Evolutionary conservation across 169 alveolate genomes (phyloP), one percentile per base, ranked within the genome.

Genomic region (Eimeria acervulina): DNA sequence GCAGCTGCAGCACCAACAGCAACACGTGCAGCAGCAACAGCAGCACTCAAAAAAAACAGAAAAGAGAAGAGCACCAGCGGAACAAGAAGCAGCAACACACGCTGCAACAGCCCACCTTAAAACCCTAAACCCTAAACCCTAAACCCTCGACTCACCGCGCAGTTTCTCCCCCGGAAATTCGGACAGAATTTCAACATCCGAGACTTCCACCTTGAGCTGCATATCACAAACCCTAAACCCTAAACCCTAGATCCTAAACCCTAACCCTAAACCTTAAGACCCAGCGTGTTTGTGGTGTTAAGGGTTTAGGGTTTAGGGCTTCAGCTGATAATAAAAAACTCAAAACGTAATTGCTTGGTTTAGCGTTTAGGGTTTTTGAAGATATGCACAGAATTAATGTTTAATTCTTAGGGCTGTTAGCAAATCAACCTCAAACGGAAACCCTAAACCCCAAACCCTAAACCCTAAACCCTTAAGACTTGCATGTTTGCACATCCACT

Each of bases 281-380:
- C 92, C 23, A 31, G 52, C 96, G 47, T 92, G 90, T 38, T 93
- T 81, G 78, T n/a, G n/a, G n/a, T n/a, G n/a, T n/a, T n/a, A n/a
- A n/a, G n/a, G n/a, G n/a, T n/a, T n/a, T n/a, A n/a, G n/a, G n/a
- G n/a, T n/a, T n/a, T n/a, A n/a, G n/a, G n/a, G n/a, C n/a, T n/a
- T n/a, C 72, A n/a, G 72, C 12, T 21, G 72, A 4, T 61, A 4
- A 61, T 21, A n/a, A 61, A 61, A 4, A 61, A 61, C 26, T 21
- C 31, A n/a, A 23, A 1, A 31, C n/a, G n/a, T n/a, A n/a, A n/a
- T n/a, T n/a, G n/a, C n/a, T n/a, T n/a, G n/a, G n/a, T n/a, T n/a
- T n/a, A n/a, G n/a, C n/a, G n/a, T n/a, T n/a, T n/a, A n/a, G n/a
- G n/a, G n/a, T n/a, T n/a, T n/a, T n/a, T n/a, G n/a, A n/a, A n/a